Conservation (phyloP, 1,139 yeast species). For the Yamadazyma kanchanaburiensis region DNA sequence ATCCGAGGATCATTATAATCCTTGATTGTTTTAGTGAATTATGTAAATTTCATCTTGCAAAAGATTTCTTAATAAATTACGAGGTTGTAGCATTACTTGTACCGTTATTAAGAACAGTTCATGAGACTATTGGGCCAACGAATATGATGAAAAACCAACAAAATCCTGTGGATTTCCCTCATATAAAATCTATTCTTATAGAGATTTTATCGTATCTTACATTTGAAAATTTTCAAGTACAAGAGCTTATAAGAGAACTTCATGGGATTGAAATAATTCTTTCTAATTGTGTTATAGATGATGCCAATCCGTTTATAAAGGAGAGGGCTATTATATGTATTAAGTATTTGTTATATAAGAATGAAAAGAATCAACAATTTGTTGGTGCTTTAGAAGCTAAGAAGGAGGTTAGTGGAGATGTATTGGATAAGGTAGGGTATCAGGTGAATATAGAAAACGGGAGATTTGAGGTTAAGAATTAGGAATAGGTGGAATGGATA, state of each 20-base stretch:
- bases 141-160: constrained; percentile 29
- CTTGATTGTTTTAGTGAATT: constrained; percentile 55
- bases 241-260: constrained; percentile 61
- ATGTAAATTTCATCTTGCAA: constrained; percentile 48
- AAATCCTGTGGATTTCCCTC: constrained; percentile 50
- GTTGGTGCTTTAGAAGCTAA: constrained; percentile 53
- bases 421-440: constrained; percentile 38
- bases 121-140: constrained; percentile 39
- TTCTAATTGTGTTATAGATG: constrained; percentile 82
- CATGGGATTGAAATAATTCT: constrained; percentile 72
- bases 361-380: constrained; percentile 66
- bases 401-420: constrained; percentile 27
- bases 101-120: constrained; percentile 44
- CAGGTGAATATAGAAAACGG: constrained; percentile 38
- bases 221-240: constrained; percentile 50
- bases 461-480: constrained; percentile 21
- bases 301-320: constrained; percentile 82
- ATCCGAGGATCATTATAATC: constrained; percentile 23
- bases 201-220: constrained; percentile 59
- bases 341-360: constrained; percentile 61
- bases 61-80: constrained; percentile 51
- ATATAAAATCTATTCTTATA: constrained; percentile 55
- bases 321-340: constrained; percentile 82
- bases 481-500: no score
- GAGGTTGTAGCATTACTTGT: constrained; percentile 45